Evolutionary conservation across 2,329 filamentous ascomycete genomes (phyloP).

Genomic region (Mollisiaceae sp.): DNA sequence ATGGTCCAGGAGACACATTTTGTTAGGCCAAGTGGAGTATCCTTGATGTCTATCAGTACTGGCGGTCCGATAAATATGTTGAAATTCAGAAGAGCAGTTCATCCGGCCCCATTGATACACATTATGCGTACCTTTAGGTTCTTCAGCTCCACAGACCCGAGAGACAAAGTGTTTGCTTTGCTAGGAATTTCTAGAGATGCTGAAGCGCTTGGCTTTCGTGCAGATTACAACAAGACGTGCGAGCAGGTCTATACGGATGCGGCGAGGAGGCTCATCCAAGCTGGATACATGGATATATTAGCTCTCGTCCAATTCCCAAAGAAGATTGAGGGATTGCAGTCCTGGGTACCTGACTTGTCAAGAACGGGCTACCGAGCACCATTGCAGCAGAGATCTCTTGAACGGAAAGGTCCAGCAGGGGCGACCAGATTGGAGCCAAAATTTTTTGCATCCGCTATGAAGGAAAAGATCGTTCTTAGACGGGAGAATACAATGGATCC

Average conservation of each 20-base stretch:
- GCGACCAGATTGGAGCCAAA: slow-evolving; percentile 18
- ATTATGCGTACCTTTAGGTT: slow-evolving; percentile 20
- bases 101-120: slow-evolving; percentile 19
- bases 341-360: slow-evolving; percentile 30
- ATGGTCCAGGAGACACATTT: slow-evolving; percentile 10
- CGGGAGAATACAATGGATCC: slow-evolving; percentile 10
- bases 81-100: slow-evolving; percentile 21
- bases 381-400: slow-evolving; percentile 24
- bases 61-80: slow-evolving; percentile 21
- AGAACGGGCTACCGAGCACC: slow-evolving; percentile 13
- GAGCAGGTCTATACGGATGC: slow-evolving; percentile 24
- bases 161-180: slow-evolving; percentile 28
- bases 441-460: slow-evolving; percentile 22
- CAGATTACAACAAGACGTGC: slow-evolving; percentile 28
- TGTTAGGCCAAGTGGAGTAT: slow-evolving; percentile 4
- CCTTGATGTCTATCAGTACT: slow-evolving; percentile 20
- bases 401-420: slow-evolving; percentile 5
- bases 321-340: slow-evolving; percentile 23
- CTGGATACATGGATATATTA: slow-evolving; percentile 24
- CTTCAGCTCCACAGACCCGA: slow-evolving; percentile 17
- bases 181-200: slow-evolving; percentile 27
- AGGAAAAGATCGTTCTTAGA: slow-evolving; percentile 14
- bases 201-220: slow-evolving; percentile 11
- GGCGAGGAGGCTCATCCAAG: slow-evolving; percentile 21
- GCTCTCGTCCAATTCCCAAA: slow-evolving; percentile 22